phyloP scores from a whole-genome alignment of 176 grass and related monocot species.

The Musa itinerans region DNA sequence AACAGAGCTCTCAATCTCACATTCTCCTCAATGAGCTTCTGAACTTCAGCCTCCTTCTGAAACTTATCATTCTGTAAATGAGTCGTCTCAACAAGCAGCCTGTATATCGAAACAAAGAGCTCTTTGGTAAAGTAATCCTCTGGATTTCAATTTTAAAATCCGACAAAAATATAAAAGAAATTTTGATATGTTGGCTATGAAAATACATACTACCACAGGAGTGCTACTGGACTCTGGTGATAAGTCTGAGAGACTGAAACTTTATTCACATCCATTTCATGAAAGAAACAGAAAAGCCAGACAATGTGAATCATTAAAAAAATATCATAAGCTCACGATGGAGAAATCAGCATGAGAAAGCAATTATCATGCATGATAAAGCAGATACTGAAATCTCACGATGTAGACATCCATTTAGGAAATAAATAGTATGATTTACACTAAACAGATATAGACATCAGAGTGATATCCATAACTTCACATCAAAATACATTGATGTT shows the following conservation, averaged over 20 bases:
- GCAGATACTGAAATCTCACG: too few relatives aligned
- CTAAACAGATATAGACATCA: too few relatives aligned
- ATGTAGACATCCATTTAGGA: too few relatives aligned
- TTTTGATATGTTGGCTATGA: too few relatives aligned
- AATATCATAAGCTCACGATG: neutral
- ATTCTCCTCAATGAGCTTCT: conserved; percentile 86
- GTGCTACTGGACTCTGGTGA: neutral
- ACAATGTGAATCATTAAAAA: neutral
- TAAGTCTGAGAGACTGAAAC: neutral
- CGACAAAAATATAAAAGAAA: neutral
- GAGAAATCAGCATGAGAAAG: neutral
- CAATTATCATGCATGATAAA: too few relatives aligned
- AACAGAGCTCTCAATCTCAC: conserved; percentile 56
- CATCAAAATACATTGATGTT: too few relatives aligned
- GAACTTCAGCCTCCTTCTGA: conserved; percentile 70
- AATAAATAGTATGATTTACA: too few relatives aligned
- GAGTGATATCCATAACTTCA: too few relatives aligned
- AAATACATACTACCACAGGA: too few relatives aligned
- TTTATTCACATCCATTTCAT: neutral
- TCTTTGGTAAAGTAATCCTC: neutral
- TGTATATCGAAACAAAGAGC: conserved; percentile 23
- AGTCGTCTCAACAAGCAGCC: conserved; percentile 59
- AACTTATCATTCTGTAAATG: conserved; percentile 73
- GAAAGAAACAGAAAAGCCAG: neutral
- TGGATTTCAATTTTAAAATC: neutral